Evolutionary conservation across 139 green algal species (phyloP).

Genomic region (Tetraselmis striata): DNA sequence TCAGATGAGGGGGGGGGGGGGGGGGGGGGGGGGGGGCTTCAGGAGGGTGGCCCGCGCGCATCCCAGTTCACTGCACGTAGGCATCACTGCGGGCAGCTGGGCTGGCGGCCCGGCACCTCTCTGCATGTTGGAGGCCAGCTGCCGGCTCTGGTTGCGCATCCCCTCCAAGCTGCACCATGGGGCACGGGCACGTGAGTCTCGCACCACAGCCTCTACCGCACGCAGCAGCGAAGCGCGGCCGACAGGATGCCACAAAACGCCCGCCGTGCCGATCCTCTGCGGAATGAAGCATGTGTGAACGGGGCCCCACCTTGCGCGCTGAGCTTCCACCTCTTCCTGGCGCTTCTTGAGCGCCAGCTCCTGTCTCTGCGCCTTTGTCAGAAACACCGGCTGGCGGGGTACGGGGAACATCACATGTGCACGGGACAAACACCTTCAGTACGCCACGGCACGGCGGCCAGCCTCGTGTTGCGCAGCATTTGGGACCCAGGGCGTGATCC

Average conservation of each 20-base stretch:
- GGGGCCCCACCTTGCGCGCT: conserved; percentile 4
- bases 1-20: too few species aligned
- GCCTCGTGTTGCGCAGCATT: background rate
- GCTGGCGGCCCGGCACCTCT: too few species aligned
- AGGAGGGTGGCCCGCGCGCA: background rate
- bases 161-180: background rate
- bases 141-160: background rate
- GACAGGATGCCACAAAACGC: too few species aligned
- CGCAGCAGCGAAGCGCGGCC: too few species aligned
- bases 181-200: too few species aligned
- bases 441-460: background rate
- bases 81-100: too few species aligned
- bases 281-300: too few species aligned
- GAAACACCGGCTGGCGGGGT: conserved; percentile 67
- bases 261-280: too few species aligned
- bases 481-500: too few species aligned
- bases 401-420: background rate
- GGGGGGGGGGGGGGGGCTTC: too few species aligned
- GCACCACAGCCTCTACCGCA: background rate
- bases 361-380: conserved; percentile 81
- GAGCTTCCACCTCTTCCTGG: conserved; percentile 24
- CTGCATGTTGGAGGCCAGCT: background rate
- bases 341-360: conserved; percentile 65
- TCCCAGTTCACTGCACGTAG: too few species aligned
- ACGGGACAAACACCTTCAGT: background rate